Evolutionary conservation across 2,329 filamentous ascomycete genomes (phyloP).

Genomic region (Cercospora sp.): DNA sequence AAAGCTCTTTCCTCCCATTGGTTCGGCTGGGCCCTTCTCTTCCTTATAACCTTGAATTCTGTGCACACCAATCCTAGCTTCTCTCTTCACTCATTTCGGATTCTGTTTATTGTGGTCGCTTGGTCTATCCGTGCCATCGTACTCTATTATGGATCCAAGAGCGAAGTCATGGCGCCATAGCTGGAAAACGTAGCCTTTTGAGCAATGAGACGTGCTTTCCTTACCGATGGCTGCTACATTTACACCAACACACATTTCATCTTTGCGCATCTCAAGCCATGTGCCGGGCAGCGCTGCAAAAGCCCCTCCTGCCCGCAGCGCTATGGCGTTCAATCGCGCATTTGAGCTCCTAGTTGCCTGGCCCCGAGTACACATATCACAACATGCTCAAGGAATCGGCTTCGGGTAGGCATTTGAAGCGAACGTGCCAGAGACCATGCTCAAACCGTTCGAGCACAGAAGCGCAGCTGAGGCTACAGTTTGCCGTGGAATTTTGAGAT

Average conservation of each 20-base stretch:
- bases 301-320: not conserved
- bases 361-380: not conserved
- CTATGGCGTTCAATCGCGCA: not conserved
- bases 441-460: not conserved
- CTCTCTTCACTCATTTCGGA: constrained; percentile 56
- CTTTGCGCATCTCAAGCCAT: not conserved
- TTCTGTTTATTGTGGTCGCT: constrained; percentile 66
- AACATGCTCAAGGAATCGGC: not conserved
- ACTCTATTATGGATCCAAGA: constrained; percentile 67
- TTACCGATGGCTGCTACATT: constrained; percentile 67
- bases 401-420: not conserved
- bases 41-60: constrained; percentile 11
- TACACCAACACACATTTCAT: not conserved
- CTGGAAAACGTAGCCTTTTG: constrained; percentile 52
- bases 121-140: constrained; percentile 49
- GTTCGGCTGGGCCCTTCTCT: constrained; percentile 3
- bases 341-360: not conserved
- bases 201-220: constrained; percentile 60
- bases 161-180: constrained; percentile 59
- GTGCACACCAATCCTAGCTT: constrained; percentile 29
- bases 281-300: not conserved
- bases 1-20: not conserved
- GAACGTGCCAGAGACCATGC: not conserved
- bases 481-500: not conserved
- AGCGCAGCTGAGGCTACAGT: not conserved